A percentile compares a stretch with the other conserved stretches of the same genome.
phyloP scores from a whole-genome alignment of 768 basidiomycete species.

The Mycena alexandri region DNA sequence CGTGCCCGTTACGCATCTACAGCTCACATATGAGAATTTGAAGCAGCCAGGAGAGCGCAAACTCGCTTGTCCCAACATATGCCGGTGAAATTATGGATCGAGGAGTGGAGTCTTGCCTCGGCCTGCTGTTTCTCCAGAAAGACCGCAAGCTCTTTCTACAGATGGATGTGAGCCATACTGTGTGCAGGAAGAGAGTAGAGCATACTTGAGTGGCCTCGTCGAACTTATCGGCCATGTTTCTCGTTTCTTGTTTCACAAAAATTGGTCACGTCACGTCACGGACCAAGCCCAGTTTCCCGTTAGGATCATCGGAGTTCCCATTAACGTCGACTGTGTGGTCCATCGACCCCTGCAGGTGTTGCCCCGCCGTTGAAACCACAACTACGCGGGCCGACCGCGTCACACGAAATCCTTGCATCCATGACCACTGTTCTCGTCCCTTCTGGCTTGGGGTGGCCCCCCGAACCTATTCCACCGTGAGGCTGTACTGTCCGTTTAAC shows the following conservation, averaged over 20 bases:
- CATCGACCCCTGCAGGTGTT: no score
- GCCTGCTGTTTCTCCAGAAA: constrained; percentile 90
- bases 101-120: constrained; percentile 67
- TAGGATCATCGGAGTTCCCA: constrained; percentile 21
- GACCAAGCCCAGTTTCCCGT: no score
- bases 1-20: constrained; percentile 84
- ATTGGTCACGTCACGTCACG: no score
- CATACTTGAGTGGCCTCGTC: constrained; percentile 84
- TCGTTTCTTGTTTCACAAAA: no score
- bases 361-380: no score
- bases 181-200: neutral
- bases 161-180: constrained; percentile 21
- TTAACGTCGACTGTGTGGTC: no score
- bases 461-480: constrained; percentile 68
- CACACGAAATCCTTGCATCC: neutral
- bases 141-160: constrained; percentile 82
- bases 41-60: constrained; percentile 5
- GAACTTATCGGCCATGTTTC: constrained; percentile 71
- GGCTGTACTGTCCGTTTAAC: constrained; percentile 41
- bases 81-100: constrained; percentile 83
- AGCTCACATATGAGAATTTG: constrained; percentile 12
- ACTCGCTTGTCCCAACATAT: constrained; percentile 95
- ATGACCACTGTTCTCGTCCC: constrained; percentile 29
- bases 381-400: neutral
- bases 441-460: constrained; percentile 51